Evolutionary conservation across 257 asterid species (phyloP), one percentile per base, ranked within the genome.

Genomic region (Solanum pimpinellifolium): DNA sequence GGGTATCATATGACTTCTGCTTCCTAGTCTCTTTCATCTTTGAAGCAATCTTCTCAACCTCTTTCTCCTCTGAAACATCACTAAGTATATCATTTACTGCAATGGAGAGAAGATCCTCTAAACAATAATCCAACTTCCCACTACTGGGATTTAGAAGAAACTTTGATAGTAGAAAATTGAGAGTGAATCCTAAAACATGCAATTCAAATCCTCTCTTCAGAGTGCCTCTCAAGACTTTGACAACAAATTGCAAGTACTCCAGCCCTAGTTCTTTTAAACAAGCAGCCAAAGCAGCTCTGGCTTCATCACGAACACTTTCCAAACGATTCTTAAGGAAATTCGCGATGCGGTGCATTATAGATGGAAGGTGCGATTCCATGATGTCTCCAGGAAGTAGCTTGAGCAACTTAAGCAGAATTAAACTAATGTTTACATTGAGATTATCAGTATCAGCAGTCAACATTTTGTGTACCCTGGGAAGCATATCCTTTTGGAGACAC

Each of bases 11-110:
- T 70, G 99, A 97, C 92, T 95, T 97, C 29, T 92, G 96, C 93
- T 92, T 97, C 90, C 94, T 94, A 62, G 99, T 95, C 91, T 97
- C 99, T 90, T 97, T 95, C 99, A 95, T 95, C 86, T 94, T 97
- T 56, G 96, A 94, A 93, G 99, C 98, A 90, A 95, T 90, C 91
- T 95, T 97, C 29, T 97, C 99, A 83, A 95, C 99, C 83, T 97
- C 99, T 92, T 97, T 97, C 95, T 97, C 96, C 85, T 95, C 98
- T 21, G 99, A 94, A 91, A 97, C 98, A 90, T 89, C 97, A 83
- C 98, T 98, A 62, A 97, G 93, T 86, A 97, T 94, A 90, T 97
- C 99, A 85, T 89, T 95, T 89, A 89, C 92, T 72, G 91, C 92
- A 66, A 97, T 91, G 37, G 92, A 89, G 27, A 97, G 96, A 89